Base-by-base conservation (phyloP, 768 basidiomycete species). In the Russula sp. region DNA sequence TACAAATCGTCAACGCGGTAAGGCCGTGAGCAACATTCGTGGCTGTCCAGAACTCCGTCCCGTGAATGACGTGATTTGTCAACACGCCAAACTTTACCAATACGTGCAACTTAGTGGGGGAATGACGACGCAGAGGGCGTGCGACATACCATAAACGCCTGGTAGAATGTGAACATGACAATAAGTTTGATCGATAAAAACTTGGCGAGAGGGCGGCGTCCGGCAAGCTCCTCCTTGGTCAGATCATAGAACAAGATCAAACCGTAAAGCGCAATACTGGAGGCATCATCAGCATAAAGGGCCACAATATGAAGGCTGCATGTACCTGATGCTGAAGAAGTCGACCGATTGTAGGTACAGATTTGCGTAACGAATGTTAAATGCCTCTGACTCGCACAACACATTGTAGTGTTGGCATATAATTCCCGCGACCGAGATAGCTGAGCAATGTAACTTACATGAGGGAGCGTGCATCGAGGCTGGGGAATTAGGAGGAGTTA, bases 121-220 rank as follows among this genome's bases (percentile, higher is more conserved):
- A 42, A 34, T 20, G 8, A 14, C 3, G 22, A 22, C 1, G 4
- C 14, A 18, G 14, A 55, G 4, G 1, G 22, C 20, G 6, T 8
- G 31, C 7, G 9, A 45, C 65, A 42, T 69, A 88, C 86, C 55
- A 91, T 73, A 69, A 92, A 88, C 1, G 82, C 79, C 70, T 94
- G 94, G 72, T 94, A 96, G 73, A 91, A 94, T 0, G 91, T 93
- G 72, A 89, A 85, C 83, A 93, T 85, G 49, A 93, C 88, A 53
- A 92, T 88, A 35, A 90, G 75, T 73, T 95, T 95, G 77, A 96
- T 94, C 3, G 84, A 77, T 64, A 95, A 71, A 73, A 96, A 96
- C 77, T 95, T 95, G 31, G 87, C 83, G 34, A 94, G 75, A 32
- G 93, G 94, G 32, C 87, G 80, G 18, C 84, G 80, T 39, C 87